Percentiles rank a stretch among this genome's conserved stretches.
Evolutionary conservation across 352 stramenopile genomes (phyloP).

Genomic region (Blastocystis sp.): DNA sequence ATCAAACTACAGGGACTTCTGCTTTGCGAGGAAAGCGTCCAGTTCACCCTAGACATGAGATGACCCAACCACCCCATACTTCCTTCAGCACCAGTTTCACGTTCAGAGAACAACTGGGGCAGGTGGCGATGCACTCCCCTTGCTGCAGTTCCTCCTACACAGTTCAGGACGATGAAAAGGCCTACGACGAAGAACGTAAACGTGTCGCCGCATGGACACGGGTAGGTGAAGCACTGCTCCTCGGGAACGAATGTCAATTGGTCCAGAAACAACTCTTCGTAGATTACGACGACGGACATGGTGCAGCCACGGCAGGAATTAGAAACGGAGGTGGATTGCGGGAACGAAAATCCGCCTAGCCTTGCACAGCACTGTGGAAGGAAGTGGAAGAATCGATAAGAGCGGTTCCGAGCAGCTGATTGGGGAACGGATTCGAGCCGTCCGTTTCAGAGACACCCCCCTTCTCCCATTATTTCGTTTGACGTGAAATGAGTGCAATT

Average conservation of each 20-base stretch:
- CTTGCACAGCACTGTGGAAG: background rate
- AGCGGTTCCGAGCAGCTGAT: conserved; percentile 13
- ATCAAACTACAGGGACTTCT: background rate
- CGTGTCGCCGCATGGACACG: conserved; percentile 63
- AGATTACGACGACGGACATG: conserved; percentile 59
- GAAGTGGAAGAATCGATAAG: conserved; percentile 2
- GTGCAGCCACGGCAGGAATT: background rate
- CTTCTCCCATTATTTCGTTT: conserved; percentile 18
- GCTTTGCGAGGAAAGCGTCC: background rate
- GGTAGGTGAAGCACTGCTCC: conserved; percentile 50
- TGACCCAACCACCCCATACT: background rate
- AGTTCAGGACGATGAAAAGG: background rate
- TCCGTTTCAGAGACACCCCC: conserved; percentile 19
- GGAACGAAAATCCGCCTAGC: background rate
- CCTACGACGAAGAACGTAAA: conserved; percentile 65
- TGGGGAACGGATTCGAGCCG: background rate
- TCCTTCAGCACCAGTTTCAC: conserved; percentile 47
- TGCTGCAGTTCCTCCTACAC: conserved; percentile 63
- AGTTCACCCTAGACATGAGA: conserved; percentile 17
- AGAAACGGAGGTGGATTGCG: background rate
- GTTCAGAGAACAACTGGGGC: conserved; percentile 63
- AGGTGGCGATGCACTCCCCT: conserved; percentile 49
- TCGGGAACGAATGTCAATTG: conserved; percentile 45
- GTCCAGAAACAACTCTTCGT: conserved; percentile 43
- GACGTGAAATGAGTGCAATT: conserved; percentile 27